Conservation (phyloP, 1,139 yeast genomes). For the Kodamaea anthophila region DNA sequence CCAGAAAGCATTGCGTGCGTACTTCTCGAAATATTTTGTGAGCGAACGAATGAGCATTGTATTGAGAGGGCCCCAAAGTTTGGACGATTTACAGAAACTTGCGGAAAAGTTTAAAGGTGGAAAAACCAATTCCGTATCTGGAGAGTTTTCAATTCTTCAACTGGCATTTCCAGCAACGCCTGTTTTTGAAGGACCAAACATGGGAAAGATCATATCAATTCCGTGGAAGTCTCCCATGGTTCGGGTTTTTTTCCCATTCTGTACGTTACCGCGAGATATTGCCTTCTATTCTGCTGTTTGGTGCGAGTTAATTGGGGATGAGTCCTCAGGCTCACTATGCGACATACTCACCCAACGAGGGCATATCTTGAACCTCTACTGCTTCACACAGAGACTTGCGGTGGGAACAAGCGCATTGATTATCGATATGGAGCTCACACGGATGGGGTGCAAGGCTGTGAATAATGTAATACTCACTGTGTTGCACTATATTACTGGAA, state of each 20-base stretch:
- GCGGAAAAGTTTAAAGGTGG: constrained; percentile 17
- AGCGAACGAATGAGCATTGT: constrained; percentile 49
- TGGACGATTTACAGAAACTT: constrained; percentile 48
- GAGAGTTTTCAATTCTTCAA: neutral
- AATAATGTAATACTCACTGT: constrained; percentile 22
- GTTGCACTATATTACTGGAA: constrained; percentile 16
- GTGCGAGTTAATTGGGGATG: constrained; percentile 61
- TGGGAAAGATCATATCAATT: neutral
- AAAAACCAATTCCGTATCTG: neutral
- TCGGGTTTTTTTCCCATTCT: constrained; percentile 1
- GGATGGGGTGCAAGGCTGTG: constrained; percentile 27
- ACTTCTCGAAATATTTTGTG: constrained; percentile 24
- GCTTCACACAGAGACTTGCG: constrained; percentile 31
- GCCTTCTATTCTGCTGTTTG: constrained; percentile 35
- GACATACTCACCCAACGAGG: constrained; percentile 14
- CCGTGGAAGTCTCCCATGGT: too few species aligned
- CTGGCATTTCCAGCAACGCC: neutral
- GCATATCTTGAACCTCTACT: constrained; percentile 1
- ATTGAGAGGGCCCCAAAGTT: constrained; percentile 57
- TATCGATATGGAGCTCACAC: constrained; percentile 43
- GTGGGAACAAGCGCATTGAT: constrained; percentile 27
- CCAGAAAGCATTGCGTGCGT: constrained; percentile 17
- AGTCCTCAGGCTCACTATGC: constrained; percentile 41
- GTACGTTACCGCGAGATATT: constrained; percentile 5
- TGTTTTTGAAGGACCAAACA: neutral